Base-by-base conservation (phyloP, 1,284 basidiomycete species). In the Ceratobasidium sp. region DNA sequence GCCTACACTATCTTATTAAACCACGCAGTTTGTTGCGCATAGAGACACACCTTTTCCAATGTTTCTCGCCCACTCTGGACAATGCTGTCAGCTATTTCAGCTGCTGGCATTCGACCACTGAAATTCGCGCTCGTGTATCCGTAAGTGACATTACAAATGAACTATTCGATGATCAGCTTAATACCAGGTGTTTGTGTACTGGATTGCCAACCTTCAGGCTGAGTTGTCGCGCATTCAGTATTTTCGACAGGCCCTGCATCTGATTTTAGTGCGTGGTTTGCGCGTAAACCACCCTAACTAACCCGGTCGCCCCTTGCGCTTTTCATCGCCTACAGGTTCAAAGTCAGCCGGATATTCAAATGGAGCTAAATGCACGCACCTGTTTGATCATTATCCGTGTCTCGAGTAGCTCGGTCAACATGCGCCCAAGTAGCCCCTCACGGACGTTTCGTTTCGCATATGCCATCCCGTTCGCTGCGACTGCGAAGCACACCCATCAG, bases 311-410 rank as follows among this genome's bases (percentile, higher is more conserved):
- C 83, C 73, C 88, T 89, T 9, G 86, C 85, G 12, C 85, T 84
- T 80, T 98, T 97, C 94, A 97, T 97, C 1, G 93, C 92, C 64
- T 69, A 30, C 2, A 23, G 9, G 14, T 39, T 39, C 36, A 45
- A 12, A 5, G 16, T 21, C 12, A 43, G 21, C n/a, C 1, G 21
- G 34, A 28, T 21, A 55, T 9, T 10, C 21, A 10, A 10, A 30
- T 41, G 57, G 4, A 34, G 12, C 9, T 8, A 43, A 26, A 23
- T 8, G 14, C 26, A 34, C 64, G 16, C 50, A 53, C 62, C 75
- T 92, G 89, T 79, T 98, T 98, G 46, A 98, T 91, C 96, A 99
- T 98, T 6, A 98, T 93, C 61, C 97, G 86, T n/a, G 97, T 98
- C 71, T 97, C 94, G 73, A 99, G 83, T 4, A 99, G 85, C 81